Percentiles rank a stretch among this genome's conserved stretches.
These are phyloP conservation scores for Musa schizocarpa DNA, from an alignment of 176 grass and related monocot species.

Conservation along the genomic window DNA sequence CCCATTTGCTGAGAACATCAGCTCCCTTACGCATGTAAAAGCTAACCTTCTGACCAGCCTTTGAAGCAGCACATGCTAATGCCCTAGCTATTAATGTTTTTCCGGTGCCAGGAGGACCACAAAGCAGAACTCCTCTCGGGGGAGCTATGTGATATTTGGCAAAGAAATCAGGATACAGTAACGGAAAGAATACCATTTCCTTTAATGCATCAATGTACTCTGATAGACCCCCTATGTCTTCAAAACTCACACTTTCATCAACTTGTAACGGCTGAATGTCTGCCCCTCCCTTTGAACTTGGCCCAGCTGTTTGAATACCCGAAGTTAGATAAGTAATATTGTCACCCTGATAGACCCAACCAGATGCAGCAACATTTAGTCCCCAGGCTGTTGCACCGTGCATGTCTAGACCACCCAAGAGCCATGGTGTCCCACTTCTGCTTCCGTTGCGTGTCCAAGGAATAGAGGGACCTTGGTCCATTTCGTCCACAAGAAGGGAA, in stretches of 20 bases:
- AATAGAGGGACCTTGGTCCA: conserved; percentile 62
- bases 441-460: conserved; percentile 73
- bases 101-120: conserved; percentile 95
- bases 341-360: conserved; percentile 90
- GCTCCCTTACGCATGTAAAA: conserved; percentile 99
- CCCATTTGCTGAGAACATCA: conserved; percentile 99
- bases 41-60: conserved; percentile 94
- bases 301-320: conserved; percentile 88
- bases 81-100: conserved; percentile 97
- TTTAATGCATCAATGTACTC: conserved; percentile 95
- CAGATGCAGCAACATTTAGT: conserved; percentile 84
- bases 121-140: conserved; percentile 92
- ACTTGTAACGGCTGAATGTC: conserved; percentile 97
- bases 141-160: conserved; percentile 97
- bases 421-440: conserved; percentile 58
- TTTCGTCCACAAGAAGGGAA: conserved; percentile 96
- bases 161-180: conserved; percentile 98
- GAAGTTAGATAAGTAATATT: conserved; percentile 44
- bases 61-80: conserved; percentile 91
- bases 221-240: conserved; percentile 89
- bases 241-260: conserved; percentile 86
- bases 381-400: conserved; percentile 79
- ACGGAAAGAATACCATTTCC: conserved; percentile 99
- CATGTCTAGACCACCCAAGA: conserved; percentile 85
- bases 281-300: conserved; percentile 98